Evolutionary conservation across 805 yeast species (phyloP).

Genomic region (Komagataella kurtzmanii): DNA sequence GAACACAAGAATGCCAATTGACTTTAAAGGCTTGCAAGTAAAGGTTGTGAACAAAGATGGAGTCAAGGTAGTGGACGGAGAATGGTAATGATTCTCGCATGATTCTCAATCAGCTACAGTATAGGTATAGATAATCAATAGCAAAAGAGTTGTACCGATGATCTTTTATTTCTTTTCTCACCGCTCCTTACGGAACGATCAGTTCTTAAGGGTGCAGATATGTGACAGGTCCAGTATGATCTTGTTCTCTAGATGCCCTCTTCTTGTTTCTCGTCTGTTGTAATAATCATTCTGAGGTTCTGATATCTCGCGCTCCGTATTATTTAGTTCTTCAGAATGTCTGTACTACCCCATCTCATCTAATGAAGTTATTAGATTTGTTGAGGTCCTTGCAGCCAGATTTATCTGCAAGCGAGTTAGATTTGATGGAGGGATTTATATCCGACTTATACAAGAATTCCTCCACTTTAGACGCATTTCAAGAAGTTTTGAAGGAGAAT

Average conservation of each 20-base stretch:
- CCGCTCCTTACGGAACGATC: background rate
- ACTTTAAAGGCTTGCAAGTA: slow-evolving; percentile 63
- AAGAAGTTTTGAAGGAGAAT: slow-evolving; percentile 2
- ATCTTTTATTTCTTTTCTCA: no score
- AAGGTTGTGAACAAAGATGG: slow-evolving; percentile 21
- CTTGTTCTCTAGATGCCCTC: no score
- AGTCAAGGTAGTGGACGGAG: slow-evolving; percentile 12
- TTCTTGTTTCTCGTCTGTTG: no score
- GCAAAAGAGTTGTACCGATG: background rate
- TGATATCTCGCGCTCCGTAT: background rate
- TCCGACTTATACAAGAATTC: slow-evolving; percentile 3
- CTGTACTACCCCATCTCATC: background rate
- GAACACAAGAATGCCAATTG: slow-evolving; percentile 78
- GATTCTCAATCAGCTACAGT: background rate
- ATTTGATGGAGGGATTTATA: slow-evolving; percentile 5
- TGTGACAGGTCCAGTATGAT: background rate
- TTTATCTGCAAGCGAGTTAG: slow-evolving; percentile 3
- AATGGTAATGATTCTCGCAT: background rate
- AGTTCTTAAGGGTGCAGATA: background rate
- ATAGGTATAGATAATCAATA: background rate
- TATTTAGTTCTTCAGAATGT: background rate
- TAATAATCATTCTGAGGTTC: background rate
- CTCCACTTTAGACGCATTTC: slow-evolving; percentile 3
- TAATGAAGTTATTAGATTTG: background rate
- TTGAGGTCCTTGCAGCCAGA: slow-evolving; percentile 1